Evolutionary conservation across 1,284 basidiomycete species (phyloP).

Genomic region (Macrocybe sp.): DNA sequence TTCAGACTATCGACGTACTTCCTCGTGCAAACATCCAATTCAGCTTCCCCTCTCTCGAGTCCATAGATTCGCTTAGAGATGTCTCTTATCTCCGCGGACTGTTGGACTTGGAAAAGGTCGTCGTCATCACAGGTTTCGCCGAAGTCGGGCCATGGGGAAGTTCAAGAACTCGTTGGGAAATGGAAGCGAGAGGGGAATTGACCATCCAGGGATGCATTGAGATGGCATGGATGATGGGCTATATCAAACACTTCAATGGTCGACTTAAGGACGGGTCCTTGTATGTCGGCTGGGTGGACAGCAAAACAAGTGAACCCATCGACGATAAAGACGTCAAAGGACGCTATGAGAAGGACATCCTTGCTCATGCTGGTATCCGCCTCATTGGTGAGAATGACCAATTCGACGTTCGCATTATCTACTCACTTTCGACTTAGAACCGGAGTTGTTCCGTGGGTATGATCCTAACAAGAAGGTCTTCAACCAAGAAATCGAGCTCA

Average conservation of each 20-base stretch:
- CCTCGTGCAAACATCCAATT: slow-evolving; percentile 98
- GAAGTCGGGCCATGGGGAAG: slow-evolving; percentile 99
- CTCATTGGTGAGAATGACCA: slow-evolving; percentile 71
- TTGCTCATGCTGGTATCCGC: slow-evolving; percentile 91
- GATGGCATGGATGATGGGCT: slow-evolving; percentile 99
- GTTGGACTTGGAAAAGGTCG: slow-evolving; percentile 92
- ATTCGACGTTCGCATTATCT: slow-evolving; percentile 2
- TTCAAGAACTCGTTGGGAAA: slow-evolving; percentile 98
- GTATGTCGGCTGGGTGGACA: slow-evolving; percentile 98
- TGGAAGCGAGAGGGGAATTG: slow-evolving; percentile 92
- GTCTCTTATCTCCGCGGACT: slow-evolving; percentile 77
- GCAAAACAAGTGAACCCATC: slow-evolving; percentile 92
- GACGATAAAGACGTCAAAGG: slow-evolving; percentile 97
- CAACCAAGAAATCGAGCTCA: slow-evolving; percentile 95
- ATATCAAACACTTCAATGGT: slow-evolving; percentile 98
- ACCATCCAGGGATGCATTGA: slow-evolving; percentile 98
- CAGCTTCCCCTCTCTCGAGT: slow-evolving; percentile 84
- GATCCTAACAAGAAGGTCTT: slow-evolving; percentile 97
- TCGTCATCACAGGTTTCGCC: slow-evolving; percentile 94
- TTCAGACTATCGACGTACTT: slow-evolving; percentile 90
- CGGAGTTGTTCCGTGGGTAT: slow-evolving; percentile 96
- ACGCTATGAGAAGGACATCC: slow-evolving; percentile 93
- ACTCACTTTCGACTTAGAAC: slow-evolving; percentile 54
- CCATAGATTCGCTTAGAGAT: slow-evolving; percentile 62
- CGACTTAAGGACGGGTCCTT: slow-evolving; percentile 88